Conservation (phyloP, 2,329 filamentous ascomycete genomes). For the Capronia epimyces region DNA sequence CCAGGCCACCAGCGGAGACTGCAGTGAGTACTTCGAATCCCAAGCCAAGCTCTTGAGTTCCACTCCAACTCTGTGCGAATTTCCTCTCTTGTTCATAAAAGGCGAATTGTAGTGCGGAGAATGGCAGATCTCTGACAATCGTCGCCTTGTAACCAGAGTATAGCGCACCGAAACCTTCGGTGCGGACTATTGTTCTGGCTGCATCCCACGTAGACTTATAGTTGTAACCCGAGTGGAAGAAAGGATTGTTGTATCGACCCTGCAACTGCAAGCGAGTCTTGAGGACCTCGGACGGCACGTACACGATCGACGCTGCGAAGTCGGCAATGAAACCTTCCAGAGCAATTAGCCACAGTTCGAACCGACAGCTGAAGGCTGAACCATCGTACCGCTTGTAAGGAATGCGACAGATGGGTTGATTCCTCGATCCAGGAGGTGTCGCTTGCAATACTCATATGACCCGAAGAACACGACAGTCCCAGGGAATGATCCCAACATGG, state of each 20-base stretch:
- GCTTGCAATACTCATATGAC: conserved; percentile 91
- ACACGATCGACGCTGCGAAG: conserved; percentile 82
- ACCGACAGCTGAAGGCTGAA: background rate
- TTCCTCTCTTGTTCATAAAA: conserved; percentile 94
- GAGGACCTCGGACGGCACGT: conserved; percentile 94
- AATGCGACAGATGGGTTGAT: conserved; percentile 80
- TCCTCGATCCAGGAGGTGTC: conserved; percentile 76
- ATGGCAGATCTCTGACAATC: conserved; percentile 86
- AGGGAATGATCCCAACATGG: conserved; percentile 84
- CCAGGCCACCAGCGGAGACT: conserved; percentile 82
- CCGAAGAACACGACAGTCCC: conserved; percentile 95
- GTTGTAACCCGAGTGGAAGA: conserved; percentile 92
- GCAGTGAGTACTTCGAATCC: conserved; percentile 83
- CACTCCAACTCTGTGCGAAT: conserved; percentile 72
- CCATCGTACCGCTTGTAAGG: conserved; percentile 65
- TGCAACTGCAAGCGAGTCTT: conserved; percentile 96
- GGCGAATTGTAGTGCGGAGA: conserved; percentile 93
- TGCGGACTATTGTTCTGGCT: conserved; percentile 72
- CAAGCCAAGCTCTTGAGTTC: conserved; percentile 77
- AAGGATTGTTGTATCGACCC: conserved; percentile 89
- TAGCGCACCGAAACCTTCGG: conserved; percentile 76
- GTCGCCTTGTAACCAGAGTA: conserved; percentile 98
- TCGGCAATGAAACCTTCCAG: conserved; percentile 76
- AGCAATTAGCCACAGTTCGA: conserved; percentile 24
- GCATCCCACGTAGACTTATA: conserved; percentile 83